Evolutionary conservation across 148 eudicot species (phyloP), one percentile per base, ranked within the genome.

Genomic region (Rhododendron griersonianum): DNA sequence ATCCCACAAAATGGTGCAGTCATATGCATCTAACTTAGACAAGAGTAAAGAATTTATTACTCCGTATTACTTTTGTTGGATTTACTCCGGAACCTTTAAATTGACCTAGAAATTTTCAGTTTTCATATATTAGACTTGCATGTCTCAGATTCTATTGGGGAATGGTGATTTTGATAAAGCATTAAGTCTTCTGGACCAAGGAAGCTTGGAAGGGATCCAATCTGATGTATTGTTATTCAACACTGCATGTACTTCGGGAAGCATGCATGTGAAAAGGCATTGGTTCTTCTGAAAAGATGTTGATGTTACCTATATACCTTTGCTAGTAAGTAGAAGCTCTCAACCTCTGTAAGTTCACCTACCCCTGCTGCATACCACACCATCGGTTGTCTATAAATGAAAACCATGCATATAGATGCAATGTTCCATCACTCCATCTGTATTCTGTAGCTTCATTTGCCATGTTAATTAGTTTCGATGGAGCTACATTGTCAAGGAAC

Each of bases 261-360:
- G 98, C 98, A 82, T 81, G 87, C 98, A 82, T 81, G 87, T 74
- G 84, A 81, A 39, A 86, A 89, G 98, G 98, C 93, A 92, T 80
- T 81, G 35, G 82, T 63, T 35, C 13, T 45, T 13, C 30, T 71
- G 30, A 35, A 10, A 61, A 85, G 48, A 77, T 21, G n/a, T 15
- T 75, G 30, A 78, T 57, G n/a, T 55, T 45, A 53, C 75, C 44
- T 65, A 7, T 28, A 28, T 41, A 21, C 14, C 37, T 7, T 21
- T 25, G 2, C 18, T 5, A 61, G 33, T 57, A 59, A 11, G 1
- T 39, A 21, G 35, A 25, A 25, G 33, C 51, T 39, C 51, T n/a
- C 18, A 82, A 63, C 53, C 7, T 63, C 19, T 83, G 4, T 41
- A 47, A 13, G 82, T 80, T 48, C 59, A 80, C 82, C 35, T 50